These are phyloP conservation scores for Capronia epimyces DNA, from an alignment of 2,329 filamentous ascomycete genomes.

Conservation along the genomic window DNA sequence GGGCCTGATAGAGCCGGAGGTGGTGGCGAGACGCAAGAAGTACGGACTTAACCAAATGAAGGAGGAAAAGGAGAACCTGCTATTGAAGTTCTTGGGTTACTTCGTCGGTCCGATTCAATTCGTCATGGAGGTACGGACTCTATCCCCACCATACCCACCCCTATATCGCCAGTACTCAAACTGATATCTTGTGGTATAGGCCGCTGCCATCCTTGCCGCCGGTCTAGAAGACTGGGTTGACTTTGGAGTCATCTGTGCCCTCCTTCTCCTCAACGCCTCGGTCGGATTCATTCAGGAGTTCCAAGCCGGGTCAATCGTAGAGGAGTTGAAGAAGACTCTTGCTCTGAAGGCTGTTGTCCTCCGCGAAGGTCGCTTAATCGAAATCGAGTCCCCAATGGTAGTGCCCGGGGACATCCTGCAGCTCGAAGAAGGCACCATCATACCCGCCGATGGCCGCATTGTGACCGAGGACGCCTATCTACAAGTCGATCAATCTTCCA, in stretches of 20 bases:
- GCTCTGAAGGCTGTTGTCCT: constrained; percentile 82
- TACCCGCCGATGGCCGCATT: constrained; percentile 81
- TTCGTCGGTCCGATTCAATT: constrained; percentile 89
- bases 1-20: constrained; percentile 69
- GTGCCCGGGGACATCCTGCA: constrained; percentile 87
- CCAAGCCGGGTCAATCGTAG: constrained; percentile 84
- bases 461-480: constrained; percentile 78
- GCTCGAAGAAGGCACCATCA: constrained; percentile 85
- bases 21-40: constrained; percentile 58
- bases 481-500: constrained; percentile 86
- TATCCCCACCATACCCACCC: constrained; percentile 1
- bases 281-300: constrained; percentile 88
- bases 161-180: constrained; percentile 14
- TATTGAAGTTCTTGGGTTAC: constrained; percentile 76
- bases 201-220: constrained; percentile 72
- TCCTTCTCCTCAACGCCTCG: constrained; percentile 74
- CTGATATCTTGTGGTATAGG: constrained; percentile 39
- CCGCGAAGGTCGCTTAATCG: constrained; percentile 70
- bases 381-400: constrained; percentile 76
- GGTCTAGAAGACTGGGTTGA: constrained; percentile 87
- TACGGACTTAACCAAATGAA: constrained; percentile 86
- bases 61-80: constrained; percentile 78
- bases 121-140: constrained; percentile 72
- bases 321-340: constrained; percentile 83
- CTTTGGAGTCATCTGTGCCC: constrained; percentile 82